A percentile compares a stretch with the other conserved stretches of the same genome.
These are phyloP conservation scores for Wilcoxina mikolae DNA, from an alignment of 495 filamentous ascomycete genomes.

Conservation along the genomic window DNA sequence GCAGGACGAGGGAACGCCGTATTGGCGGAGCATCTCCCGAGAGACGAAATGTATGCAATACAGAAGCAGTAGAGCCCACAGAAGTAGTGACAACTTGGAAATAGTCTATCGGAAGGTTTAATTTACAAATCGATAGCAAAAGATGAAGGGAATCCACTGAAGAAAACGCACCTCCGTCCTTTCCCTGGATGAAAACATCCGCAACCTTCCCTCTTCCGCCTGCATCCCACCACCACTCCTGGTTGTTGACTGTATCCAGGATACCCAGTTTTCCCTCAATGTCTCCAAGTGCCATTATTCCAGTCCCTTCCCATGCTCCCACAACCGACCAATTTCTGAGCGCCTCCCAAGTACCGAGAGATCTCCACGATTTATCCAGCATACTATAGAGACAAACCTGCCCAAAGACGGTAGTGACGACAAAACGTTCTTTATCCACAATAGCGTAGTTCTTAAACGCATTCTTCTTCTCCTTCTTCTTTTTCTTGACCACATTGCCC, in stretches of 20 bases:
- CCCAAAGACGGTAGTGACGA: slow-evolving; percentile 47
- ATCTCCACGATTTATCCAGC: slow-evolving; percentile 8
- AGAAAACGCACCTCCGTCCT: slow-evolving; percentile 5
- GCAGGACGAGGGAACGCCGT: background rate
- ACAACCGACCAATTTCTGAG: slow-evolving; percentile 16
- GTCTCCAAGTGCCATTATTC: slow-evolving; percentile 18
- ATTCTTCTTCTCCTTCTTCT: slow-evolving; percentile 26
- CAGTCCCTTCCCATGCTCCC: slow-evolving; percentile 15
- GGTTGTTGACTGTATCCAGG: slow-evolving; percentile 5
- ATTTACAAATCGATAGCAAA: background rate
- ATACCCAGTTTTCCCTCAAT: slow-evolving; percentile 14
- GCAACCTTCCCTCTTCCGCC: slow-evolving; percentile 19
- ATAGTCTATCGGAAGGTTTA: slow-evolving; percentile 2
- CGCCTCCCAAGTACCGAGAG: slow-evolving; percentile 5
- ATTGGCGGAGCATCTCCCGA: background rate
- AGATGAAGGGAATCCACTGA: background rate
- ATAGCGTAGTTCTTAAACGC: slow-evolving; percentile 51
- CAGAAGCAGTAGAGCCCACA: background rate
- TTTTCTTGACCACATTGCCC: background rate
- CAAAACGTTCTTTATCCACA: slow-evolving; percentile 40
- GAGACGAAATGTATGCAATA: slow-evolving; percentile 2
- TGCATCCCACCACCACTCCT: slow-evolving; percentile 14
- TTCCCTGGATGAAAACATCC: slow-evolving; percentile 12
- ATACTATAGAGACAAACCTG: slow-evolving; percentile 40
- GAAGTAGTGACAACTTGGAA: slow-evolving; percentile 24